Conservation (phyloP, 352 stramenopile genomes). For the Globisporangium alternatum region DNA sequence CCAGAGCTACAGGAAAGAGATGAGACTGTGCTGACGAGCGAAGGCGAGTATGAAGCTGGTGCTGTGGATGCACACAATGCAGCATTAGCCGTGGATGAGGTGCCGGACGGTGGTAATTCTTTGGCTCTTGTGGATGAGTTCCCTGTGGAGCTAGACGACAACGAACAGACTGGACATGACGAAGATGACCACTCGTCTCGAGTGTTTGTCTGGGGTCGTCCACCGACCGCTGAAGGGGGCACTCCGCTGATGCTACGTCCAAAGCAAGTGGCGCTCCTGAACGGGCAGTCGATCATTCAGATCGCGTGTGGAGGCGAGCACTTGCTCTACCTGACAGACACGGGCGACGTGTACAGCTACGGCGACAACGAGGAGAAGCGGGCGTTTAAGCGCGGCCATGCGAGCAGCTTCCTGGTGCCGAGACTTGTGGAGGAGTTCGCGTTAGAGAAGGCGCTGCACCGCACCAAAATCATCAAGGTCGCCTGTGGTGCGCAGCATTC, state of each 20-base stretch:
- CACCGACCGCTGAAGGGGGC: conserved; percentile 48
- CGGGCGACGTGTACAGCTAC: conserved; percentile 78
- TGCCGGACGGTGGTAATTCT: background rate
- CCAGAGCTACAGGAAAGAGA: background rate
- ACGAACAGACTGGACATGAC: background rate
- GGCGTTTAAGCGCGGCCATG: conserved; percentile 11
- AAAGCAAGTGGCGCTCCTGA: conserved; percentile 49
- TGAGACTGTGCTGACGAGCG: background rate
- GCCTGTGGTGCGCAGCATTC: conserved; percentile 78
- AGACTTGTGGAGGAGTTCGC: conserved; percentile 77
- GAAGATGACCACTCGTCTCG: conserved; percentile 27
- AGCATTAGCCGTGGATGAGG: conserved; percentile 4
- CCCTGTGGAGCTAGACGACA: conserved; percentile 1
- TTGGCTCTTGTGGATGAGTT: background rate
- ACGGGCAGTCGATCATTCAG: conserved; percentile 63
- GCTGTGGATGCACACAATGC: background rate
- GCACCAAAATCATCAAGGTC: conserved; percentile 54
- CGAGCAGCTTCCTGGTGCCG: conserved; percentile 42
- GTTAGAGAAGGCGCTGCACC: conserved; percentile 74
- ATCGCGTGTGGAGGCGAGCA: conserved; percentile 77
- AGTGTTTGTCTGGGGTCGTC: conserved; percentile 72
- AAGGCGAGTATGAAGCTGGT: background rate
- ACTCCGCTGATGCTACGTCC: conserved; percentile 61
- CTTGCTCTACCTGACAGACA: conserved; percentile 70
- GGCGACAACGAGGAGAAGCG: conserved; percentile 68